Evolutionary conservation across 768 basidiomycete species (phyloP).

Genomic region (Boletus patriciae): DNA sequence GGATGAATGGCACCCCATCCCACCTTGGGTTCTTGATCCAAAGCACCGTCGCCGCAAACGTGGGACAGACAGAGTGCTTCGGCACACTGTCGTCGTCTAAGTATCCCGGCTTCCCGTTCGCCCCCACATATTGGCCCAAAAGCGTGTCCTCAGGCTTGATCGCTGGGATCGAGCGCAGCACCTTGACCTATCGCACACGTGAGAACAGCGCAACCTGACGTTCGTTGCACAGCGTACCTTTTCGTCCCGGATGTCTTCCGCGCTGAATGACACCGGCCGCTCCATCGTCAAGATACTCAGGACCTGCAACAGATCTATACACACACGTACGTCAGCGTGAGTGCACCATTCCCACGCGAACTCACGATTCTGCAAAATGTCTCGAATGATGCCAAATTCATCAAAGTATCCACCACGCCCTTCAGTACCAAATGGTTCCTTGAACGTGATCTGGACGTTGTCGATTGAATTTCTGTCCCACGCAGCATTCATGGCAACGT

Average conservation of each 20-base stretch:
- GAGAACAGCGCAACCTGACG: slow-evolving; percentile 14
- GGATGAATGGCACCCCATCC: slow-evolving; percentile 98
- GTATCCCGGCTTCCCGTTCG: slow-evolving; percentile 97
- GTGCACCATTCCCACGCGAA: slow-evolving; percentile 21
- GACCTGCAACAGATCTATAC: slow-evolving; percentile 88
- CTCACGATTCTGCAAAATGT: slow-evolving; percentile 97
- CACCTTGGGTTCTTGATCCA: slow-evolving; percentile 95
- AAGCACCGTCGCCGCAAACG: slow-evolving; percentile 86
- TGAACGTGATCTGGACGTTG: slow-evolving; percentile 99
- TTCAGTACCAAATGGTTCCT: slow-evolving; percentile 98
- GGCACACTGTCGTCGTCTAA: slow-evolving; percentile 96
- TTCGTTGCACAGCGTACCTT: slow-evolving; percentile 57
- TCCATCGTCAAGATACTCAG: slow-evolving; percentile 97
- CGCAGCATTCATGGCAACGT: slow-evolving; percentile 80
- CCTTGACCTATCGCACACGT: slow-evolving; percentile 73
- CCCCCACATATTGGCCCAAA: slow-evolving; percentile 89
- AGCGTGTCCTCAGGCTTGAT: slow-evolving; percentile 76
- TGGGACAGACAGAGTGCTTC: slow-evolving; percentile 88
- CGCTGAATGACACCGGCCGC: slow-evolving; percentile 93
- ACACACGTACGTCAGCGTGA: slow-evolving; percentile 18
- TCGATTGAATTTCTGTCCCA: slow-evolving; percentile 97
- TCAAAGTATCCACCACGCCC: slow-evolving; percentile 99
- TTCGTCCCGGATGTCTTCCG: slow-evolving; percentile 98
- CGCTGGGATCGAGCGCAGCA: slow-evolving; percentile 86
- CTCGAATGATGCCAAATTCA: slow-evolving; percentile 98